A percentile compares a stretch with the other conserved stretches of the same genome.
These are phyloP conservation scores for Phlebiopsis flavidoalba DNA, from an alignment of 768 basidiomycete genomes.

Conservation along the genomic window DNA sequence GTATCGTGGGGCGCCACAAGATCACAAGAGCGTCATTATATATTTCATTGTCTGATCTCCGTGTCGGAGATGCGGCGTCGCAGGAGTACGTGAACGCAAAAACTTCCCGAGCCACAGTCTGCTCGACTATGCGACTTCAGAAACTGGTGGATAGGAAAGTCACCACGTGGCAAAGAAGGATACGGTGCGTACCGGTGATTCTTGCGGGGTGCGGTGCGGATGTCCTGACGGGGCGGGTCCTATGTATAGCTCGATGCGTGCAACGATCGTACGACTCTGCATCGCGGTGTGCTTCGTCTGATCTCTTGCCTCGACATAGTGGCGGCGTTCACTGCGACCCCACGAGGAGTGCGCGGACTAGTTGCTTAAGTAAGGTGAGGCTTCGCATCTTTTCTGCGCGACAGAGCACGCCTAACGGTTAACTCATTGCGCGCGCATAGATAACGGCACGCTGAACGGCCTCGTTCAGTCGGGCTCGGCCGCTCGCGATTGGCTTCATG, in stretches of 20 bases:
- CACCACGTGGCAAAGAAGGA: slow-evolving; percentile 98
- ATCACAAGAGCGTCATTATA: slow-evolving; percentile 99
- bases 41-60: slow-evolving; percentile 90
- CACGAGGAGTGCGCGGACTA: slow-evolving; percentile 96
- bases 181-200: slow-evolving; percentile 47
- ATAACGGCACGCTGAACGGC: slow-evolving; percentile 93
- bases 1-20: slow-evolving; percentile 99
- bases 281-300: slow-evolving; percentile 96
- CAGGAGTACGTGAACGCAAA: slow-evolving; percentile 93
- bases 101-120: slow-evolving; percentile 94
- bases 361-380: slow-evolving; percentile 82
- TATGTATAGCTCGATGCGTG: slow-evolving; percentile 68
- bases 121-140: slow-evolving; percentile 92
- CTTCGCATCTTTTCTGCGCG: background rate
- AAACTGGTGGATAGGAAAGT: slow-evolving; percentile 65
- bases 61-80: slow-evolving; percentile 90
- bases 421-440: slow-evolving; percentile 21
- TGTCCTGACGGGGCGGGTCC: background rate
- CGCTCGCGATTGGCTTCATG: slow-evolving; percentile 99
- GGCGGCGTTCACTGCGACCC: slow-evolving; percentile 95
- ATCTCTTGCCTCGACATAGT: slow-evolving; percentile 83
- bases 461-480: slow-evolving; percentile 96
- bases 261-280: slow-evolving; percentile 96
- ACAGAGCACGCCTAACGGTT: background rate
- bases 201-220: background rate